These are phyloP conservation scores for Linnemannia elongata DNA, from an alignment of 192 early-diverging fungal genomes.

Conservation along the genomic window DNA sequence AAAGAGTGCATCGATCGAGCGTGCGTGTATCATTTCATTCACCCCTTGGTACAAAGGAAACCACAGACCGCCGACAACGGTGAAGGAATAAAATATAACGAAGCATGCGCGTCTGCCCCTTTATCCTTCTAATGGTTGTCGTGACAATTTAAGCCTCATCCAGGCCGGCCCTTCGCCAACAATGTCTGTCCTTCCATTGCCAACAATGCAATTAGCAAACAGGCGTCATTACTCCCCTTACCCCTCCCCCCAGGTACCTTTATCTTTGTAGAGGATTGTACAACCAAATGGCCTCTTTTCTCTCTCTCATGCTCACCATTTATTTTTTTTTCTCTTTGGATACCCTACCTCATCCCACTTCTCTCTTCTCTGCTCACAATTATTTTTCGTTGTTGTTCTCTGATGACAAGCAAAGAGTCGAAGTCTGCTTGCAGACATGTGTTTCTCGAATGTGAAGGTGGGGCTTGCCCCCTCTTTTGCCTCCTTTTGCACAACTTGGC, in stretches of 20 bases:
- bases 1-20: not conserved
- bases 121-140: not conserved
- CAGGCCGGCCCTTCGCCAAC: not conserved
- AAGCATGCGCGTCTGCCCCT: not conserved
- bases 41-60: not conserved
- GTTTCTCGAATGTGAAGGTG: not conserved
- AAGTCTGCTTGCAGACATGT: not conserved
- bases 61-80: not conserved
- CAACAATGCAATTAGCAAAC: not conserved
- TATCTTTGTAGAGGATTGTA: slow-evolving; percentile 4
- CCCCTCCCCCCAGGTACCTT: not conserved
- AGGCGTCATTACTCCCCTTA: not conserved
- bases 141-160: not conserved
- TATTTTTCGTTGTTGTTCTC: not conserved
- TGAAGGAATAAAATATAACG: not conserved
- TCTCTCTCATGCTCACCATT: not conserved
- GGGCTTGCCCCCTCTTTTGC: not conserved
- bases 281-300: not conserved
- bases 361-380: not conserved
- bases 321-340: not conserved
- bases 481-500: not conserved
- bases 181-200: not conserved
- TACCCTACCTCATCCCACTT: not conserved
- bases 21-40: not conserved
- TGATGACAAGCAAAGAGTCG: not conserved